phyloP scores from a whole-genome alignment of 805 yeast species.

The Naumovozyma dairenensis region DNA sequence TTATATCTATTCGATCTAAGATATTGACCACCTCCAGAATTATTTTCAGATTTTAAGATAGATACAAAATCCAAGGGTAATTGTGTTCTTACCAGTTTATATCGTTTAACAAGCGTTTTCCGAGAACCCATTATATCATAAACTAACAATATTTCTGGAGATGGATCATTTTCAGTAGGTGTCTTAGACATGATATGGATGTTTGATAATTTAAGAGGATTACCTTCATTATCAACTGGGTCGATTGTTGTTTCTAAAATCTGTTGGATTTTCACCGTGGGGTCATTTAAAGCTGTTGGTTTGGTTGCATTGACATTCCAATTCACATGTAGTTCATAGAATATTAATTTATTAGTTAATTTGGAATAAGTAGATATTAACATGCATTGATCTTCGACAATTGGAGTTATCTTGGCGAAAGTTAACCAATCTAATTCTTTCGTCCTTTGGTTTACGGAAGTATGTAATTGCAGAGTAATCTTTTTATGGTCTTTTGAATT shows the following conservation, averaged over 20 bases:
- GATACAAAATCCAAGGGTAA: slow-evolving; percentile 17
- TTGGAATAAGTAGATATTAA: slow-evolving; percentile 24
- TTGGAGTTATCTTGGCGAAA: slow-evolving; percentile 26
- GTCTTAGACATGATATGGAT: slow-evolving; percentile 23
- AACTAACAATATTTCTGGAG: slow-evolving; percentile 23
- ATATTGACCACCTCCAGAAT: slow-evolving; percentile 4
- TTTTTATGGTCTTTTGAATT: slow-evolving; percentile 31
- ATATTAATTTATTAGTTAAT: slow-evolving; percentile 16
- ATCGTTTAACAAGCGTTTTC: slow-evolving; percentile 21
- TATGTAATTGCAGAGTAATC: slow-evolving; percentile 23
- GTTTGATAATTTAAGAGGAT: slow-evolving; percentile 14
- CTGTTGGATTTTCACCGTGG: slow-evolving; percentile 21
- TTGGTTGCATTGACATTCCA: slow-evolving; percentile 25
- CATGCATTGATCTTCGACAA: slow-evolving; percentile 25
- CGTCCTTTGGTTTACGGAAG: slow-evolving; percentile 13
- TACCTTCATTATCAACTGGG: slow-evolving; percentile 16
- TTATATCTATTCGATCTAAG: slow-evolving; percentile 15
- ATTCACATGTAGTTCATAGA: slow-evolving; percentile 24
- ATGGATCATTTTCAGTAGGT: slow-evolving; percentile 19
- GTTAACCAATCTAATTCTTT: slow-evolving; percentile 27
- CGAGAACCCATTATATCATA: slow-evolving; percentile 17
- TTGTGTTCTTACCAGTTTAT: slow-evolving; percentile 12
- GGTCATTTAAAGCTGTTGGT: slow-evolving; percentile 23
- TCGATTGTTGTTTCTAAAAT: slow-evolving; percentile 19
- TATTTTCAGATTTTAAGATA: slow-evolving; percentile 9